Evolutionary conservation across 2,329 filamentous ascomycete genomes (phyloP).

Genomic region (Sporothrix schenckii): DNA sequence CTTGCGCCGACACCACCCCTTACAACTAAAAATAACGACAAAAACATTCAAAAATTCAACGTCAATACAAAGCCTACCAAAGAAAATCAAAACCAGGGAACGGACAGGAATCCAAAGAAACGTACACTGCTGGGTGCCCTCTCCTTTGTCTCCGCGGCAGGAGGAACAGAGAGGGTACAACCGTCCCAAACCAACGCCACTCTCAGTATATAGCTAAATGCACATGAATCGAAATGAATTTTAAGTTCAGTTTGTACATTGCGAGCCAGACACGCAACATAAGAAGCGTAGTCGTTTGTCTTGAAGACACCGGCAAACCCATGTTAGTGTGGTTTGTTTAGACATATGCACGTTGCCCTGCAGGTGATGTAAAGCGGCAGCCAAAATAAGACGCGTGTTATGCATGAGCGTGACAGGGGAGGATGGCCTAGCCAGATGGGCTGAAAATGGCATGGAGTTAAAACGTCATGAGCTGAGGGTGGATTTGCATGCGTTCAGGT

Average conservation of each 20-base stretch:
- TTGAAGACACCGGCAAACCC: neutral
- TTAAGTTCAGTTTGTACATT: neutral
- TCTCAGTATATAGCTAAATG: constrained; percentile 30
- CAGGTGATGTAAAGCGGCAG: neutral
- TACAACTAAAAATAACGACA: neutral
- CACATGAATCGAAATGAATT: constrained; percentile 24
- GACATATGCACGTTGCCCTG: constrained; percentile 4
- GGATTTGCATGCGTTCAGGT: constrained; percentile 6
- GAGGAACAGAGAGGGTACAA: neutral
- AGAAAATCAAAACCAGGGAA: constrained; percentile 19
- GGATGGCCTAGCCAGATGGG: constrained; percentile 1
- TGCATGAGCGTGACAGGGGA: constrained; percentile 7
- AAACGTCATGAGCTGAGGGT: neutral
- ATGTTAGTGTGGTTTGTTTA: neutral
- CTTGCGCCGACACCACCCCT: constrained; percentile 13
- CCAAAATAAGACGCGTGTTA: neutral
- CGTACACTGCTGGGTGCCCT: constrained; percentile 25
- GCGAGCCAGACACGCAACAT: too few species aligned
- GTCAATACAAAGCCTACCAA: neutral
- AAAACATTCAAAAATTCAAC: constrained; percentile 11
- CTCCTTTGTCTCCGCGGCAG: neutral
- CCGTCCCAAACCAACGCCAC: constrained; percentile 30
- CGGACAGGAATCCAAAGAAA: constrained; percentile 26
- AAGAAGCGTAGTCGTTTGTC: too few species aligned
- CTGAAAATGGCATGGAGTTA: neutral